Base-by-base conservation (phyloP, 2,329 filamentous ascomycete species). In the Aspergillus neoniger region DNA sequence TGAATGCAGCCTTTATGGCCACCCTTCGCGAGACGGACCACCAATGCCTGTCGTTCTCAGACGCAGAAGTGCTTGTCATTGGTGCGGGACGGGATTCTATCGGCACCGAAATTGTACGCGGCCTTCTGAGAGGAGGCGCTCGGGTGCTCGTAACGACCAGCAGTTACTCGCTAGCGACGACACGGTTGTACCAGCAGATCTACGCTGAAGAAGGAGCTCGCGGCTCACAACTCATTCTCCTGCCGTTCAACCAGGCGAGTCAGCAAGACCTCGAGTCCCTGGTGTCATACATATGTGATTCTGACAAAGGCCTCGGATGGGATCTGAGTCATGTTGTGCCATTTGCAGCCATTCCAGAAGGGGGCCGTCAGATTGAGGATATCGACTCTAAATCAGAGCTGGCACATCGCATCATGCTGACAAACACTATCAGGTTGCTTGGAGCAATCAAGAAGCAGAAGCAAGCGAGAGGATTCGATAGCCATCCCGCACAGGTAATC, bases 231-330 rank as follows among this genome's bases (percentile, higher is more conserved):
- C 48, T 60, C 4, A 25, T 52, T 17, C 47, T 60, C 8, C 38
- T 60, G n/a, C 53, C 58, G 5, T 60, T 60, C 28, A 60, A 60
- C 32, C 58, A 60, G 41, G 53, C 58, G 1, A 60, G 58, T 21
- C 28, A 39, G 5, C 44, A 47, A 19, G 58, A 60, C 47, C 32
- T 55, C 28, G 53, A 55, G 25, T 36, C 23, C 5, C 19, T 60
- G 3, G 36, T 60, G 4, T 48, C 55, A 6, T 38, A 60, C 28
- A 48, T 60, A 5, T 57, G 57, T n/a, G 52, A 44, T 9, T 12
- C 25, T 10, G 47, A 50, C 5, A 32, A 50, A n/a, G 53, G 55
- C 0, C 49, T 60, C 7, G 47, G 53, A 10, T 43, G 54, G 39
- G 58, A 60, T 53, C 43, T 57, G 15, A 53, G 55, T 19, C 52